Evolutionary conservation across 2,329 filamentous ascomycete genomes (phyloP), one percentile per base, ranked within the genome.

Genomic region (Amylocarpus encephaloides): DNA sequence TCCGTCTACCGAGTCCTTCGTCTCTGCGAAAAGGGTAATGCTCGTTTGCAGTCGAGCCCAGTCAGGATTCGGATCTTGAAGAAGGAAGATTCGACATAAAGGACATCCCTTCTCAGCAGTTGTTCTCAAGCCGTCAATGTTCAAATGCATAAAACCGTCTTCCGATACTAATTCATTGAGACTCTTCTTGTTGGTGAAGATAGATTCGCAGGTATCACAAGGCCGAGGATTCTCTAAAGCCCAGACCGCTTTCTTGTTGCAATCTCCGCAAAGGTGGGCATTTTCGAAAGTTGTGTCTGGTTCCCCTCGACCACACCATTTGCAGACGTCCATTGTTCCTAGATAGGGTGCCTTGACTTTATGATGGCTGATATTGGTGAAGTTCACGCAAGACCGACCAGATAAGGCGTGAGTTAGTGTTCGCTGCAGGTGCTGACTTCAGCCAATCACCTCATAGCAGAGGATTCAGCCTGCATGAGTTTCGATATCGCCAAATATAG

Each of bases 21-120:
- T 38, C 12, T 43, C 41, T 15, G 45, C 46, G 29, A 45, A 43
- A 18, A 49, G 40, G 12, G n/a, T 44, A 11, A 43, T 7, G 13
- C 12, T 3, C n/a, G 12, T 22, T 18, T 19, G 6, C 18, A 38
- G 11, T 7, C 50, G 29, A 12, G 29, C 34, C 10, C 22, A 22
- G 12, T 42, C 42, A 29, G 35, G 5, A 38, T 52, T 52, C 13
- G 35, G 41, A 43, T 52, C 50, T 36, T 52, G 46, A 32, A 52
- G 32, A 9, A 44, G 46, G 16, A 52, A 46, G 9, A 52, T 49
- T 10, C 50, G 22, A 33, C 50, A 52, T n/a, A 52, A 26, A 18
- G 32, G 30, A 39, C 50, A 52, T 30, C 50, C 50, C 13, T 30
- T n/a, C 9, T 34, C 19, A 13, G 46, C 35, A 16, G 19, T 6